Conservation (phyloP, 1,284 basidiomycete genomes). For the Phaffia rhodozyma region DNA sequence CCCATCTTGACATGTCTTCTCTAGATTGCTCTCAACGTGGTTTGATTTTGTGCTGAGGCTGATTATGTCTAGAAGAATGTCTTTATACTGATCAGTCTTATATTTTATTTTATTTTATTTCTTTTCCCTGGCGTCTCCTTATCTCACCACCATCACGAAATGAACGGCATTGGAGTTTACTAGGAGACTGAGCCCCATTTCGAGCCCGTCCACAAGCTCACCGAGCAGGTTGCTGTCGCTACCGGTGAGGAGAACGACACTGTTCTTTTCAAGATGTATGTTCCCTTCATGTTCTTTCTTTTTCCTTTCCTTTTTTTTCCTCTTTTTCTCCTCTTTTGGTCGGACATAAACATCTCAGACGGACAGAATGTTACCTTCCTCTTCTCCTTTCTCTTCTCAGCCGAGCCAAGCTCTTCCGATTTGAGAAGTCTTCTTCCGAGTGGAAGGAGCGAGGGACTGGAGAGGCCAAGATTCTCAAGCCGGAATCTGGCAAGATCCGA, state of each 20-base stretch:
- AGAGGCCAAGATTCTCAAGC: slow-evolving; percentile 70
- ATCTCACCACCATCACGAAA: not conserved
- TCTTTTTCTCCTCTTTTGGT: too few relatives aligned
- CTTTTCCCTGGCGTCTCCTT: not conserved
- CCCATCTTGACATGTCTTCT: not conserved
- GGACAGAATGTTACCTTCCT: not conserved
- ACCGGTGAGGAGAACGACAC: slow-evolving; percentile 94
- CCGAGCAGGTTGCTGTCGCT: slow-evolving; percentile 89
- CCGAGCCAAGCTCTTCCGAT: slow-evolving; percentile 98
- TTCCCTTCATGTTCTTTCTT: slow-evolving; percentile 18
- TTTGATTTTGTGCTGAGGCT: not conserved
- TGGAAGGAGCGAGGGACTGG: slow-evolving; percentile 94
- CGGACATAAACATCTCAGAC: not conserved
- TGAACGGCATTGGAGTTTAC: not conserved
- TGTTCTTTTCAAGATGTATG: slow-evolving; percentile 90
- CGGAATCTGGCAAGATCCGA: slow-evolving; percentile 80
- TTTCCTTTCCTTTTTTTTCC: not conserved
- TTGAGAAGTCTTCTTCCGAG: slow-evolving; percentile 65
- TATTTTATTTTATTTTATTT: not conserved
- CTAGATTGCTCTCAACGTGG: too few relatives aligned
- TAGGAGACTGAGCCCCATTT: slow-evolving; percentile 80
- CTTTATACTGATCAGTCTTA: not conserved
- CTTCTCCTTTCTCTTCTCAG: slow-evolving; percentile 40
- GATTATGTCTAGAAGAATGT: not conserved
- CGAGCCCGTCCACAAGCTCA: slow-evolving; percentile 94